These are phyloP conservation scores for Neonectria neomacrospora DNA, from an alignment of 2,329 filamentous ascomycete genomes.

Conservation along the genomic window DNA sequence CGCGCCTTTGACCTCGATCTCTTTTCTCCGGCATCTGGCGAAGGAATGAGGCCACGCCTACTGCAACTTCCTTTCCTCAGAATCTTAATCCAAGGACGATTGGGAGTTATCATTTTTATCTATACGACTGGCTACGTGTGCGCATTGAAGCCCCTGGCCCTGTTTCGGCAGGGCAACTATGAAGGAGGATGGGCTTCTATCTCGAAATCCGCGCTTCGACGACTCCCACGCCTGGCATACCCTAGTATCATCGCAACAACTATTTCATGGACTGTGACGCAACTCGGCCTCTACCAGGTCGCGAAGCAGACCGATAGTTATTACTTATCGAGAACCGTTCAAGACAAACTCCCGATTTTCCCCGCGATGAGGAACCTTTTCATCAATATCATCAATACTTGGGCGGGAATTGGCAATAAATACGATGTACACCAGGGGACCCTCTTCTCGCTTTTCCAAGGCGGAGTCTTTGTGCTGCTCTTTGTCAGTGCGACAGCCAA, in stretches of 20 bases:
- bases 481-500: not conserved
- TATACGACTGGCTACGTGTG: not conserved
- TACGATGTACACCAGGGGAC: not conserved
- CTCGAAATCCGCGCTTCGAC: conserved; percentile 2
- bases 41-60: not conserved
- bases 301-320: not conserved
- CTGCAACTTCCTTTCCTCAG: conserved; percentile 1
- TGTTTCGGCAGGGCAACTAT: not conserved
- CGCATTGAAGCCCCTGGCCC: not conserved
- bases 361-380: not conserved
- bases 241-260: not conserved
- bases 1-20: not conserved
- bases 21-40: not conserved
- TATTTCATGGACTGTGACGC: not conserved
- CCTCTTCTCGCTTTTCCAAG: not conserved
- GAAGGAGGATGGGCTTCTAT: not conserved
- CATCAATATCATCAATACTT: not conserved
- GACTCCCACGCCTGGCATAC: not conserved
- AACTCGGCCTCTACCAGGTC: not conserved
- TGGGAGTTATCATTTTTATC: not conserved
- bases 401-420: not conserved
- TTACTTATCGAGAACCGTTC: not conserved
- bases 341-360: not conserved
- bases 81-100: not conserved
- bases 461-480: not conserved